Percentiles rank a stretch among this genome's conserved stretches.
These are phyloP conservation scores for Neonectria punicea DNA, from an alignment of 2,329 filamentous ascomycete genomes.

Conservation along the genomic window DNA sequence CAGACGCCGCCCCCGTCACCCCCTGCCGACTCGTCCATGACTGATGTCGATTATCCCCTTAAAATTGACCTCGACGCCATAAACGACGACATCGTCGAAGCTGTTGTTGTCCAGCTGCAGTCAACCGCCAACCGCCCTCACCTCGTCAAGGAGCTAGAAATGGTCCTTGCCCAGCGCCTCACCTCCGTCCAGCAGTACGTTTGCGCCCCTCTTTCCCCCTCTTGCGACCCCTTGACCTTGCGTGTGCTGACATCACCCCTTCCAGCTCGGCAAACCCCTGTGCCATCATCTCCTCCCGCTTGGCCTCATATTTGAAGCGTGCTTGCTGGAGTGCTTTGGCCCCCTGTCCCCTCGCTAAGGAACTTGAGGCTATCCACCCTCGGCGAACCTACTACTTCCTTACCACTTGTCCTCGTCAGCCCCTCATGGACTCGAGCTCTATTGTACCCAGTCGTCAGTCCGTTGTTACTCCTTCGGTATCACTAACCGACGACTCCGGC, in stretches of 20 bases:
- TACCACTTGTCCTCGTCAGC: conserved; percentile 85
- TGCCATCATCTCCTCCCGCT: conserved; percentile 92
- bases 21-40: conserved; percentile 42
- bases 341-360: conserved; percentile 91
- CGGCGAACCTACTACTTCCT: conserved; percentile 97
- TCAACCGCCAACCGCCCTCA: conserved; percentile 92
- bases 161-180: conserved; percentile 79
- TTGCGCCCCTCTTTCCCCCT: conserved; percentile 17
- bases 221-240: conserved; percentile 26
- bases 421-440: conserved; percentile 69
- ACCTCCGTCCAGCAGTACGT: conserved; percentile 92
- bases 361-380: conserved; percentile 90
- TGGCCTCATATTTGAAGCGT: conserved; percentile 90
- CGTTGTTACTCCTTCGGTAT: conserved; percentile 86
- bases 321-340: conserved; percentile 79
- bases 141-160: conserved; percentile 91
- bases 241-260: conserved; percentile 41
- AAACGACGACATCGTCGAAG: conserved; percentile 95
- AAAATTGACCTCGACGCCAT: conserved; percentile 78
- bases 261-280: conserved; percentile 92
- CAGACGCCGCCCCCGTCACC: conserved; percentile 72
- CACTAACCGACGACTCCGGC: conserved; percentile 59
- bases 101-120: conserved; percentile 87
- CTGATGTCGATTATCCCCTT: conserved; percentile 37
- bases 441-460: conserved; percentile 47